Percentiles rank a stretch among this genome's conserved stretches.
phyloP scores from a whole-genome alignment of 805 yeast genomes.

The Candida xiaguanensis region DNA sequence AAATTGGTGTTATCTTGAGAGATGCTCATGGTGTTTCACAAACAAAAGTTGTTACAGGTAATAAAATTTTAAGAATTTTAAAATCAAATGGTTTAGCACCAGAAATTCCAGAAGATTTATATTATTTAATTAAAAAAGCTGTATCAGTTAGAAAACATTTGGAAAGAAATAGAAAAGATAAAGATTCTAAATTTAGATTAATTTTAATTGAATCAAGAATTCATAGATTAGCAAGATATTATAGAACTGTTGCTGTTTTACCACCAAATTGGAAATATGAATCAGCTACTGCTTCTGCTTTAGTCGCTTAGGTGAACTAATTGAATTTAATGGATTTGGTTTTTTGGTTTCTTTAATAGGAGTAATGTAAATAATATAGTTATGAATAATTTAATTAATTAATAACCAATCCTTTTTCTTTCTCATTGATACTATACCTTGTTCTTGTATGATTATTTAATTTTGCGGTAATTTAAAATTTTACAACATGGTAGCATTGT shows the following conservation, averaged over 20 bases:
- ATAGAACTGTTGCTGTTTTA: slow-evolving; percentile 98
- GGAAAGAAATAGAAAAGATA: slow-evolving; percentile 99
- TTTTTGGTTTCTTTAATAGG: background rate
- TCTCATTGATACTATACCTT: no score
- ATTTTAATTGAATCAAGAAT: slow-evolving; percentile 99
- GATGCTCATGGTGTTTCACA: slow-evolving; percentile 99
- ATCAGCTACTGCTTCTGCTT: slow-evolving; percentile 99
- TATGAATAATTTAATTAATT: no score
- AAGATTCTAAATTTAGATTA: slow-evolving; percentile 99
- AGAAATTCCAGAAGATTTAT: slow-evolving; percentile 99
- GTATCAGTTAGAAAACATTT: slow-evolving; percentile 99
- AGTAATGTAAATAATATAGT: no score
- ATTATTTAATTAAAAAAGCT: slow-evolving; percentile 99
- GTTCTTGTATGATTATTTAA: no score
- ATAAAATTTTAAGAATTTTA: slow-evolving; percentile 98
- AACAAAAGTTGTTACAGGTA: slow-evolving; percentile 95
- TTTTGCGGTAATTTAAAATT: no score
- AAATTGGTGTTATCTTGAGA: slow-evolving; percentile 98
- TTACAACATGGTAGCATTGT: no score
- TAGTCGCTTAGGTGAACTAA: slow-evolving; percentile 76
- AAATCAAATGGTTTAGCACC: slow-evolving; percentile 99
- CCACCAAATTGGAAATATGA: slow-evolving; percentile 99
- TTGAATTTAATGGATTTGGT: slow-evolving; percentile 1
- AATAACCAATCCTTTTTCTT: no score
- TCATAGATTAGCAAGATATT: slow-evolving; percentile 99